A percentile compares a stretch with the other conserved stretches of the same genome.
Evolutionary conservation across 2,329 filamentous ascomycete species (phyloP).

Genomic region (Aspergillus latus): DNA sequence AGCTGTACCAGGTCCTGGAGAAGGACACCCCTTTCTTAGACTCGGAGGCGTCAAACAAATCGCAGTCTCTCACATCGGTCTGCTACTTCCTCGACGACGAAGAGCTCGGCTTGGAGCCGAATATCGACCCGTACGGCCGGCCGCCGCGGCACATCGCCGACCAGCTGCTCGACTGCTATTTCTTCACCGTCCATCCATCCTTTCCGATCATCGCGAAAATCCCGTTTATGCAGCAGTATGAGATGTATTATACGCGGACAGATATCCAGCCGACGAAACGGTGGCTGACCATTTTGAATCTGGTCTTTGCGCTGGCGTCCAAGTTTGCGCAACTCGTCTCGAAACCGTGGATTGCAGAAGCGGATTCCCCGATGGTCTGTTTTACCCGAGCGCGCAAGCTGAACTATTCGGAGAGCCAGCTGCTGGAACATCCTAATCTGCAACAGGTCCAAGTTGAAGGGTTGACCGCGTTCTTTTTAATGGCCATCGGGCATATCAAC

Average conservation of each 20-base stretch:
- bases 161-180: conserved; percentile 43
- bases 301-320: conserved; percentile 47
- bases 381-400: conserved; percentile 46
- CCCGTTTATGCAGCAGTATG: conserved; percentile 42
- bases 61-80: conserved; percentile 28
- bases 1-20: conserved; percentile 40
- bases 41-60: conserved; percentile 23
- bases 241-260: conserved; percentile 34
- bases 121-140: conserved; percentile 37
- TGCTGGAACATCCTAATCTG: conserved; percentile 43
- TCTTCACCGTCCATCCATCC: conserved; percentile 39
- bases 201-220: conserved; percentile 45
- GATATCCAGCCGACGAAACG: conserved; percentile 37
- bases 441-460: conserved; percentile 47
- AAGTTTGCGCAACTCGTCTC: conserved; percentile 32
- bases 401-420: conserved; percentile 33
- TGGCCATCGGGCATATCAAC: conserved; percentile 44
- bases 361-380: conserved; percentile 29
- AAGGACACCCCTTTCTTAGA: conserved; percentile 20
- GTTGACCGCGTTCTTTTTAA: conserved; percentile 42
- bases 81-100: conserved; percentile 39
- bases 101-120: conserved; percentile 1
- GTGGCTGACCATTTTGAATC: conserved; percentile 46
- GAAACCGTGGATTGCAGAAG: conserved; percentile 24
- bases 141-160: conserved; percentile 41